Evolutionary conservation across 2,329 filamentous ascomycete species (phyloP), one percentile per base, ranked within the genome.

Genomic region (Thielaviopsis euricoi): DNA sequence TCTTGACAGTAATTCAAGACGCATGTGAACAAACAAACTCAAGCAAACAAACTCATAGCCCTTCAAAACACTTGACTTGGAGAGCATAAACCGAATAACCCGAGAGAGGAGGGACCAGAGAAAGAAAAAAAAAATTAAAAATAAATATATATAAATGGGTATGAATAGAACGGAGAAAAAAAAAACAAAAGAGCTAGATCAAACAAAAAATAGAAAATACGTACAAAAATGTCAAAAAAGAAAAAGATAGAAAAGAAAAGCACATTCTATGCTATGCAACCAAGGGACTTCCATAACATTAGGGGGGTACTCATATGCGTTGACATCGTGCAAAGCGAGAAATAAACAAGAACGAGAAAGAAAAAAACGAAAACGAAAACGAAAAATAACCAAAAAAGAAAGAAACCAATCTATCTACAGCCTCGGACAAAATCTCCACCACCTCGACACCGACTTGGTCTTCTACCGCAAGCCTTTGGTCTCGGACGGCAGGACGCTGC

Each of bases 401-500:
- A 17, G 46, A 12, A 37, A 6, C 12, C 21, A 15, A 13, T 23
- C 37, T 21, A 23, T 46, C 13, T 52, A 19, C 23, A 23, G 29
- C 53, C 46, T 52, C 55, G 17, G 33, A 19, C 55, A 52, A 57
- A n/a, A 19, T 33, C 48, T 50, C 49, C 55, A 58, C 48, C 46
- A 29, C 15, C 33, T 52, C 52, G 46, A 54, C 3, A 58, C 57
- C 56, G 58, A 25, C 29, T 52, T 52, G 6, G 12, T 25, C 23
- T 15, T 37, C 48, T 71, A 62, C 55, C 71, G 67, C 15, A 72
- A 66, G 17, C 74, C 76, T 63, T 81, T 82, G 22, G 79, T 73
- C 0, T 77, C 72, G 3, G 79, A 79, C n/a, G 79, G 79, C 48
- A 82, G 71, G 57, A 74, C 74, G 58, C 72, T 66, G 55, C 70